Percentiles rank a stretch among this genome's conserved stretches.
Conservation (phyloP, 306 rosid species). For the Vigna radiata region DNA sequence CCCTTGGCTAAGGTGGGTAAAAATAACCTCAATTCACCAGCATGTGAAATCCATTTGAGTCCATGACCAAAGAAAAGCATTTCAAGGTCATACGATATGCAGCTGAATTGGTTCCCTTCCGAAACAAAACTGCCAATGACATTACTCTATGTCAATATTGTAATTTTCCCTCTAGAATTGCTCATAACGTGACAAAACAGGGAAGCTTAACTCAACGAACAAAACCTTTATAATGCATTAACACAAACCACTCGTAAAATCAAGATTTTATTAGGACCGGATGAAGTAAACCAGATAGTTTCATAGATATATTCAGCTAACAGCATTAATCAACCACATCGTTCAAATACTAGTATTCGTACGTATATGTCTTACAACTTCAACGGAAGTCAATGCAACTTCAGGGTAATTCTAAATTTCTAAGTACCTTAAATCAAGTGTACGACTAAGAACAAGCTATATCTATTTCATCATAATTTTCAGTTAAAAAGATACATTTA, state of each 20-base stretch:
- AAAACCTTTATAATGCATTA: neutral
- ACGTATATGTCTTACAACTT: neutral
- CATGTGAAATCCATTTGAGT: neutral
- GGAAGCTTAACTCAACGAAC: slow-evolving; percentile 1
- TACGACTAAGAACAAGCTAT: neutral
- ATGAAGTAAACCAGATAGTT: neutral
- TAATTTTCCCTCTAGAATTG: neutral
- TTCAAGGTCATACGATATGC: neutral
- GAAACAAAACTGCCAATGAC: neutral
- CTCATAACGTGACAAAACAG: neutral
- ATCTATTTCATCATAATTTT: slow-evolving; percentile 35
- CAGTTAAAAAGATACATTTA: slow-evolving; percentile 4
- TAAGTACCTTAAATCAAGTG: slow-evolving; percentile 2
- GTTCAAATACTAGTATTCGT: slow-evolving; percentile 2
- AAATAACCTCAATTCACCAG: neutral
- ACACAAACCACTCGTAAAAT: neutral
- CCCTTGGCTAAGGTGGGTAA: neutral
- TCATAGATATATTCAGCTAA: neutral
- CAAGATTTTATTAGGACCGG: neutral
- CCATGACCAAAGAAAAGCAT: slow-evolving; percentile 18
- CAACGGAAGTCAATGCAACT: slow-evolving; percentile 23
- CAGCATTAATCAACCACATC: slow-evolving; percentile 28
- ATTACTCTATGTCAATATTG: neutral
- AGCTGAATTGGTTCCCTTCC: neutral
- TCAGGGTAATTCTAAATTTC: neutral